A percentile compares a stretch with the other conserved stretches of the same genome.
Evolutionary conservation across 306 rosid species (phyloP).

Genomic region (Cyclanthera cordifolia): DNA sequence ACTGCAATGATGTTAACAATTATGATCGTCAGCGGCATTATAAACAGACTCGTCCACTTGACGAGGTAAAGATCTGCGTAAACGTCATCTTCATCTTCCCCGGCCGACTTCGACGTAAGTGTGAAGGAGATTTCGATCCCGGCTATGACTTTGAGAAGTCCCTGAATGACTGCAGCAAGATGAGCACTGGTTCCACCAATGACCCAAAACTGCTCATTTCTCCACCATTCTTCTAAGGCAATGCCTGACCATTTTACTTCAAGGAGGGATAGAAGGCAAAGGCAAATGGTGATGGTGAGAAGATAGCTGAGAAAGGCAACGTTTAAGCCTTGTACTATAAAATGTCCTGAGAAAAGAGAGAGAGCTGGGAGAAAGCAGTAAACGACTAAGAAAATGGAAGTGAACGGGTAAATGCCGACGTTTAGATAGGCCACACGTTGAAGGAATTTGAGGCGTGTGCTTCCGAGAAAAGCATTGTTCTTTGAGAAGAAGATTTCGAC

Average conservation of each 20-base stretch:
- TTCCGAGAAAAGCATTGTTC: slow-evolving; percentile 63
- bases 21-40: slow-evolving; percentile 59
- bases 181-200: slow-evolving; percentile 89
- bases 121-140: slow-evolving; percentile 68
- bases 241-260: slow-evolving; percentile 83
- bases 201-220: slow-evolving; percentile 78
- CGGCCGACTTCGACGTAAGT: slow-evolving; percentile 48
- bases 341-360: slow-evolving; percentile 55
- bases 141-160: slow-evolving; percentile 51
- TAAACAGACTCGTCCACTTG: slow-evolving; percentile 72
- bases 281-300: slow-evolving; percentile 35
- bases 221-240: slow-evolving; percentile 73
- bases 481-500: slow-evolving; percentile 74
- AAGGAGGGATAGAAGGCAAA: slow-evolving; percentile 51
- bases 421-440: slow-evolving; percentile 71
- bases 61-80: slow-evolving; percentile 66
- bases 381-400: slow-evolving; percentile 48
- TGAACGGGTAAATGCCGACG: slow-evolving; percentile 71
- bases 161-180: slow-evolving; percentile 68
- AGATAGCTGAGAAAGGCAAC: slow-evolving; percentile 46
- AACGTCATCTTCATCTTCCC: slow-evolving; percentile 42
- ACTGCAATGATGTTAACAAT: slow-evolving; percentile 39
- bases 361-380: slow-evolving; percentile 78
- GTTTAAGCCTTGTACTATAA: slow-evolving; percentile 51
- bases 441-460: slow-evolving; percentile 62